phyloP scores from a whole-genome alignment of 805 yeast genomes.

The Clavispora vitiphila region DNA sequence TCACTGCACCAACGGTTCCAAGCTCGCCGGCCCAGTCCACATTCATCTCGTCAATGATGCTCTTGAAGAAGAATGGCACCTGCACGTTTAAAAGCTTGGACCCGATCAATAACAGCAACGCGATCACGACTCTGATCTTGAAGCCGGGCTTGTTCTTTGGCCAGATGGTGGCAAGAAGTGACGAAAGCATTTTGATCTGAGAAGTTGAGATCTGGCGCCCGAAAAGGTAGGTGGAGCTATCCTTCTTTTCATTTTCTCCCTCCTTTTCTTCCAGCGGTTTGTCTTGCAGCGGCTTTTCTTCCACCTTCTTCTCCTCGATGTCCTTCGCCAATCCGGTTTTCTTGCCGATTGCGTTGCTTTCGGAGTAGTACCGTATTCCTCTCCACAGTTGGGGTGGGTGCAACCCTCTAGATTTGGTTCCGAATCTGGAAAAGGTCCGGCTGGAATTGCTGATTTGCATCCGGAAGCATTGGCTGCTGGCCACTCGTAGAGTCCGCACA shows the following conservation, averaged over 20 bases:
- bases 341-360: no score
- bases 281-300: no score
- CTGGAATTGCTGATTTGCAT: background rate
- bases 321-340: no score
- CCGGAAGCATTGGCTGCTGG: background rate
- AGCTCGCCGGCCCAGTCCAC: slow-evolving; percentile 67
- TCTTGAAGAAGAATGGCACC: slow-evolving; percentile 89
- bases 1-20: slow-evolving; percentile 64
- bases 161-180: slow-evolving; percentile 72
- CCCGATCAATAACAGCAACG: slow-evolving; percentile 65
- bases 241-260: slow-evolving; percentile 1
- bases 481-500: background rate
- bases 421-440: background rate
- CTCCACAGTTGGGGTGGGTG: background rate
- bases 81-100: slow-evolving; percentile 89
- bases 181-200: slow-evolving; percentile 53
- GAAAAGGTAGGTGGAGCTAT: slow-evolving; percentile 5
- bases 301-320: background rate
- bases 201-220: slow-evolving; percentile 28
- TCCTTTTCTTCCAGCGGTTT: background rate
- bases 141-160: slow-evolving; percentile 66
- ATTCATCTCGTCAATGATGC: slow-evolving; percentile 88
- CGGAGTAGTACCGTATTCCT: background rate
- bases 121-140: slow-evolving; percentile 69
- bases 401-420: background rate